These are phyloP conservation scores for Extremus antarcticus DNA, from an alignment of 495 filamentous ascomycete species.

Conservation along the genomic window DNA sequence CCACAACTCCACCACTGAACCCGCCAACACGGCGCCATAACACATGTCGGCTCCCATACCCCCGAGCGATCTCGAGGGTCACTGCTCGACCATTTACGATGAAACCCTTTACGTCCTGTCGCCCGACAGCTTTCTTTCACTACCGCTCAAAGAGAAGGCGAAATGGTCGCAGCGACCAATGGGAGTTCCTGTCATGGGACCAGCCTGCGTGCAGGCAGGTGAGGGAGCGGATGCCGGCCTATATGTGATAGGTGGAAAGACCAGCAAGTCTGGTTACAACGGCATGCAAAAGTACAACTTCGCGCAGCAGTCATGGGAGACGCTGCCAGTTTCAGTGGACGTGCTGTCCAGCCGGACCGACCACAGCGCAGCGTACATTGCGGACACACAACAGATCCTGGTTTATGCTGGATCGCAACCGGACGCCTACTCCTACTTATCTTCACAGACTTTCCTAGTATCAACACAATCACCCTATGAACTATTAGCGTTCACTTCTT, in stretches of 20 bases:
- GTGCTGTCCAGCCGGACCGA: conserved; percentile 57
- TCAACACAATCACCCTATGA: conserved; percentile 47
- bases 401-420: conserved; percentile 65
- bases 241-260: conserved; percentile 72
- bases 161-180: conserved; percentile 56
- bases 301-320: conserved; percentile 63
- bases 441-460: conserved; percentile 69
- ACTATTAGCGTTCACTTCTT: conserved; percentile 39
- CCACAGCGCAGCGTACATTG: conserved; percentile 70
- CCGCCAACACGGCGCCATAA: conserved; percentile 1
- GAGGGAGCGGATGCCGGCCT: conserved; percentile 49
- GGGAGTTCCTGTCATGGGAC: conserved; percentile 60
- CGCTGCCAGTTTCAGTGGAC: conserved; percentile 39
- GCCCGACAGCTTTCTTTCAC: conserved; percentile 59
- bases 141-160: conserved; percentile 55
- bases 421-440: conserved; percentile 39
- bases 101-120: conserved; percentile 83
- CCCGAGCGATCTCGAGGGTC: conserved; percentile 51
- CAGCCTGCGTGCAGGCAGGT: conserved; percentile 61
- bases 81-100: conserved; percentile 73
- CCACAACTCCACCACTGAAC: conserved; percentile 4
- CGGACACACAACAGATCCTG: conserved; percentile 58
- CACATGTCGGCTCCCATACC: conserved; percentile 37
- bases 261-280: conserved; percentile 43
- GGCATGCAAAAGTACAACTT: conserved; percentile 85